These are phyloP conservation scores for Carex pumila DNA, from an alignment of 176 grass and related monocot species.

Conservation along the genomic window DNA sequence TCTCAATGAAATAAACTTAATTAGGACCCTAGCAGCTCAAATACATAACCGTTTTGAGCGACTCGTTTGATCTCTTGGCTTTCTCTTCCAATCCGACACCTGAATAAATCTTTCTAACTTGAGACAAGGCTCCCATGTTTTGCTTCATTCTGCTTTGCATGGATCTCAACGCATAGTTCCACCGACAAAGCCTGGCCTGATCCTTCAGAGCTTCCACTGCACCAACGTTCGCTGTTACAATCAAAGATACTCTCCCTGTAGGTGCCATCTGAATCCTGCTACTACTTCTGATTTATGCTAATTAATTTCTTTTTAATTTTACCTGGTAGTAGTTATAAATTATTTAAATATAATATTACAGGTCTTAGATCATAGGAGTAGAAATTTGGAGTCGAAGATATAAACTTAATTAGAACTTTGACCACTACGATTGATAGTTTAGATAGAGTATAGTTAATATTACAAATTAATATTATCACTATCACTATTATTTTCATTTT, in stretches of 20 bases:
- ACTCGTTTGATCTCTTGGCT: slow-evolving; percentile 34
- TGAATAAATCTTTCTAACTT: background rate
- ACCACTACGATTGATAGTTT: too few relatives aligned
- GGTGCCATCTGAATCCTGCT: slow-evolving; percentile 10
- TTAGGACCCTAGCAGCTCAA: slow-evolving; percentile 13
- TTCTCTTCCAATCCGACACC: background rate
- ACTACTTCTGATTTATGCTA: background rate
- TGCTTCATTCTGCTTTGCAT: slow-evolving; percentile 9
- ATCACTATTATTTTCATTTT: too few relatives aligned
- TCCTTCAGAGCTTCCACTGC: slow-evolving; percentile 64
- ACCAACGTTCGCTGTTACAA: slow-evolving; percentile 43
- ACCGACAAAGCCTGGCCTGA: slow-evolving; percentile 34
- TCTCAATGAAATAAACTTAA: background rate
- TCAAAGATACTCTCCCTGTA: slow-evolving; percentile 35
- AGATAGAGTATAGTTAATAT: too few relatives aligned
- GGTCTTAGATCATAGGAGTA: too few relatives aligned
- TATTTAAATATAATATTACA: too few relatives aligned
- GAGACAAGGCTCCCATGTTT: background rate
- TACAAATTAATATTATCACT: too few relatives aligned
- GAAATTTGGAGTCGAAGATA: too few relatives aligned
- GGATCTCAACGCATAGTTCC: slow-evolving; percentile 39
- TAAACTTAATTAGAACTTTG: too few relatives aligned
- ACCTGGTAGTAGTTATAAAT: too few relatives aligned
- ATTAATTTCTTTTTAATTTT: background rate
- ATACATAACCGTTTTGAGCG: slow-evolving; percentile 45